Conservation (phyloP, 371 early-diverging fungal species). For the Lichtheimia ramosa region DNA sequence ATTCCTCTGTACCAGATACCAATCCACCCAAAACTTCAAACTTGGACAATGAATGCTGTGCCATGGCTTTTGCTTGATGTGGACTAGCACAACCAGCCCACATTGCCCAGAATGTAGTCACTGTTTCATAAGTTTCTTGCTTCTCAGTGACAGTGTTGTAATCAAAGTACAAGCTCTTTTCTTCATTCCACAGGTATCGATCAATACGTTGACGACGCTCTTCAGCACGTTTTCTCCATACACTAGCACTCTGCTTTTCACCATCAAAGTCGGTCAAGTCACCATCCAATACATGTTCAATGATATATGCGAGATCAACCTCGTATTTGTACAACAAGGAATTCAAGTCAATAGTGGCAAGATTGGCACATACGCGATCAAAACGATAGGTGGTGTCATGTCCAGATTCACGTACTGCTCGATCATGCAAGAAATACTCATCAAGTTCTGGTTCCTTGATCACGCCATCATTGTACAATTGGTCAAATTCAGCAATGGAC, state of each 20-base stretch:
- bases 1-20: conserved; percentile 80
- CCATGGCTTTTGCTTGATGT: conserved; percentile 56
- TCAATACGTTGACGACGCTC: conserved; percentile 49
- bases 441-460: conserved; percentile 79
- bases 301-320: conserved; percentile 57
- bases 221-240: conserved; percentile 42
- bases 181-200: conserved; percentile 59
- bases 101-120: conserved; percentile 68
- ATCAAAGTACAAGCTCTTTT: conserved; percentile 51
- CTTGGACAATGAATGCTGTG: conserved; percentile 34
- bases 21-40: conserved; percentile 85
- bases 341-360: conserved; percentile 89
- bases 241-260: conserved; percentile 25
- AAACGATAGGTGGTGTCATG: conserved; percentile 93
- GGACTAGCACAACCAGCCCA: conserved; percentile 63
- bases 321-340: conserved; percentile 89
- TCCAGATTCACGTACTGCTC: conserved; percentile 92
- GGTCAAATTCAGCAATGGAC: conserved; percentile 62
- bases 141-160: conserved; percentile 46
- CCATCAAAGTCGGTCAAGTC: conserved; percentile 35
- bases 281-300: conserved; percentile 44
- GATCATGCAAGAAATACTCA: conserved; percentile 89
- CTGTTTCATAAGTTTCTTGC: conserved; percentile 59
- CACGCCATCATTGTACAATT: conserved; percentile 57
- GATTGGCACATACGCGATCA: conserved; percentile 81